Evolutionary conservation across 2,329 filamentous ascomycete genomes (phyloP).

Genomic region (Cordyceps militaris): DNA sequence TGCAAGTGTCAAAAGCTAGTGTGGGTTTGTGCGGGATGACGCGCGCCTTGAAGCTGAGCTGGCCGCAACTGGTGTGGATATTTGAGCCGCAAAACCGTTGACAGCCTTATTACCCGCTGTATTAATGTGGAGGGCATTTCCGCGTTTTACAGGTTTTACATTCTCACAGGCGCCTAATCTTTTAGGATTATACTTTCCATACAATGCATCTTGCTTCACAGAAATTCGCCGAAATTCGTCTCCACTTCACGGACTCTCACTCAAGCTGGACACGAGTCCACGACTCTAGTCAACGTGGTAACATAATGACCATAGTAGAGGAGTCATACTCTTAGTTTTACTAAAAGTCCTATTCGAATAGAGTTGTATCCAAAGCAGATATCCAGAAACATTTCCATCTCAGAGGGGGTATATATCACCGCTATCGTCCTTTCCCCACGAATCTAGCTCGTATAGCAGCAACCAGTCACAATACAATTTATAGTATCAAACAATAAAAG

Average conservation of each 20-base stretch:
- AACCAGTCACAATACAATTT: slow-evolving; percentile 8
- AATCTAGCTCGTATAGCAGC: neutral
- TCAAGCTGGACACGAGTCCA: too few species aligned
- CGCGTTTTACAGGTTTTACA: too few species aligned
- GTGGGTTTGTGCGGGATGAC: slow-evolving; percentile 7
- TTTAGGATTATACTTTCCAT: neutral
- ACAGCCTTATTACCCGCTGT: neutral
- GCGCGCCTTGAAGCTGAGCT: slow-evolving; percentile 6
- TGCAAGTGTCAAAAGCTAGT: neutral
- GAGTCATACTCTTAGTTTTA: too few species aligned
- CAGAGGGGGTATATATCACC: slow-evolving; percentile 4
- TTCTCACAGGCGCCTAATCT: too few species aligned
- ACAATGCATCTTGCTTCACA: neutral
- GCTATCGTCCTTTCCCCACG: neutral
- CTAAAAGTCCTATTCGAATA: too few species aligned
- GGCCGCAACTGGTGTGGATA: neutral
- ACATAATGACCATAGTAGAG: too few species aligned
- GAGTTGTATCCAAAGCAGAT: neutral
- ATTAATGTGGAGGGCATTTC: neutral
- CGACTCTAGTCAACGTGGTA: too few species aligned
- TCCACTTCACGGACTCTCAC: too few species aligned
- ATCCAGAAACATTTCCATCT: neutral
- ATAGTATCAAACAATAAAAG: slow-evolving; percentile 1
- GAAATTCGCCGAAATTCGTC: too few species aligned
- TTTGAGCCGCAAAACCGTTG: neutral